Conservation (phyloP, 805 yeast species). For the Suhomyces canberraensis region DNA sequence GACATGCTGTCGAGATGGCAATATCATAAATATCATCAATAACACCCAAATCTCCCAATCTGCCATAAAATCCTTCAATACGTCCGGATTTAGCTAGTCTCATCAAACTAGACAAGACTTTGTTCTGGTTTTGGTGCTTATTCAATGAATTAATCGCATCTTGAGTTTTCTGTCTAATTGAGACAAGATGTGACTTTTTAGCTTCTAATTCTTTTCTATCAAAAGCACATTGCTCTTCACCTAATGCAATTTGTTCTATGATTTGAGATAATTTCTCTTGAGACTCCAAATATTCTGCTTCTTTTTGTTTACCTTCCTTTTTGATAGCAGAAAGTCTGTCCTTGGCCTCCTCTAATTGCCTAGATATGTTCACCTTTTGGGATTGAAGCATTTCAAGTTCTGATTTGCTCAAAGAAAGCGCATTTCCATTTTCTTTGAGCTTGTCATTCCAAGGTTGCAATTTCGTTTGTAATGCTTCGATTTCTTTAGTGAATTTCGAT, state of each 20-base stretch:
- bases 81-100: slow-evolving; percentile 77
- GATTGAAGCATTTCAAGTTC: slow-evolving; percentile 58
- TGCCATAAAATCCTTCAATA: slow-evolving; percentile 80
- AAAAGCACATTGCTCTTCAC: slow-evolving; percentile 51
- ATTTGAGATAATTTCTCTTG: slow-evolving; percentile 49
- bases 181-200: slow-evolving; percentile 51
- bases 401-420: slow-evolving; percentile 60
- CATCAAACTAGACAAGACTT: slow-evolving; percentile 65
- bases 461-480: slow-evolving; percentile 58
- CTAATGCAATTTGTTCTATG: slow-evolving; percentile 52
- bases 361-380: slow-evolving; percentile 40
- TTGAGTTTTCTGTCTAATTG: slow-evolving; percentile 56
- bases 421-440: slow-evolving; percentile 59
- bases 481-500: slow-evolving; percentile 58
- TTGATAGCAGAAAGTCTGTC: slow-evolving; percentile 44
- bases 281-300: slow-evolving; percentile 43
- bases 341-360: slow-evolving; percentile 45
- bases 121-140: slow-evolving; percentile 62
- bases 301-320: slow-evolving; percentile 48
- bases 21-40: slow-evolving; percentile 87
- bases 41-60: slow-evolving; percentile 88
- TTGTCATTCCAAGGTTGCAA: slow-evolving; percentile 82
- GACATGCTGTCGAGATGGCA: slow-evolving; percentile 93
- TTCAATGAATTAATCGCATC: slow-evolving; percentile 64
- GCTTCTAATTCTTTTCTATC: slow-evolving; percentile 50